Base-by-base conservation (phyloP, 78 protist genomes). In the Diacronema lutheri region DNA sequence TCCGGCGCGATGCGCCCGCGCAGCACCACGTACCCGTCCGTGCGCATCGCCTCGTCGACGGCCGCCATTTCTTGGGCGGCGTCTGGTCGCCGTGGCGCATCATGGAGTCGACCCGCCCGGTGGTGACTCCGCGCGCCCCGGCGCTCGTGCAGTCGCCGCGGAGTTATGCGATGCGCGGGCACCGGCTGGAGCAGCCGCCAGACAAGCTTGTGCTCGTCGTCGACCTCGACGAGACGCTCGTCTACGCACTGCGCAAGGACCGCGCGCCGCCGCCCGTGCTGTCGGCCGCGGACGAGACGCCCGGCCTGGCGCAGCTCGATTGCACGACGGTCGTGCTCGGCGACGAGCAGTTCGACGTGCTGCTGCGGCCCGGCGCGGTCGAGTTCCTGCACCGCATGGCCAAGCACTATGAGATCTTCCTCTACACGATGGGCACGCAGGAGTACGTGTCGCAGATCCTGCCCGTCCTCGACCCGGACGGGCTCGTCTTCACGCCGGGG, bases 221-320 rank as follows among this genome's bases (percentile, higher is more conserved):
- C 38, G 79, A 71, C 16, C 58, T 71, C 37, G 79, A 71, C 35
- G 79, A 71, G 57, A 71, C 79, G 31, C 79, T 71, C 50, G 79
- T 71, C 11, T 56, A 71, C 79, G 41, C 79, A 58, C 79, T 71
- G 26, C 79, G 79, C 10, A 56, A 38, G 56, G 33, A 71, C n/a
- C 41, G 41, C 35, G 58, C 41, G 79, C 41, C 41, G 79, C 50
- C 3, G 79, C 57, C 41, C 14, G 55, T 56, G 58, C 79, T 56
- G 16, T 44, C 50, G 4, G 79, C 41, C 37, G 35, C 21, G 13
- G 56, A 6, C 23, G 25, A 41, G n/a, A 56, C 41, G 37, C 11
- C 4, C 19, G 58, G 41, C 58, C 41, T 71, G 79, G 0, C 58
- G 25, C 0, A 4, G 23, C 79, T 71, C 58, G 41, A 38, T 21